Evolutionary conservation across 768 basidiomycete species (phyloP), one percentile per base, ranked within the genome.

Genomic region (Boletus huronensis): DNA sequence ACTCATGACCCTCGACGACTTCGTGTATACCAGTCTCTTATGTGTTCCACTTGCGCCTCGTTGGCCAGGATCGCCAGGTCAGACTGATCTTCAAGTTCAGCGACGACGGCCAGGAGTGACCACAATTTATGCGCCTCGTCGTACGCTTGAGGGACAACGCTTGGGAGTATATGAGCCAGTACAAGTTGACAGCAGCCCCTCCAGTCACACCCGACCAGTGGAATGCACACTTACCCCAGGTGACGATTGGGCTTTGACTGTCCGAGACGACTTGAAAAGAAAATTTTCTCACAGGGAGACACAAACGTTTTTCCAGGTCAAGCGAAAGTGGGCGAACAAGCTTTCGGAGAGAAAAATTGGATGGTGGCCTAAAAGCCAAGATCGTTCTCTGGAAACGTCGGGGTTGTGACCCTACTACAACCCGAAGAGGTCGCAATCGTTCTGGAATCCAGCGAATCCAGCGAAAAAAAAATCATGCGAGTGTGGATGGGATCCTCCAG

Each of bases 111-210:
- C 21, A 50, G 34, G 55, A 43, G 29, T 60, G 55, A 53, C 54
- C 41, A 2, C 8, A 32, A 32, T 10, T 13, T 6, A 32, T 32
- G 31, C 8, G 8, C 13, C 6, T 32, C 10, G 10, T 32, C 31
- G 31, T 64, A 5, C 53, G 58, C 42, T 29, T 50, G 55, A 43
- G 45, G 43, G 9, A 23, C 17, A 45, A 50, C 3, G 25, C 10
- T 21, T 57, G 55, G 53, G 52, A 56, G 6, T 56, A 64, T 26
- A 54, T 52, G 55, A 54, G 54, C 0, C 60, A 64, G 36, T 63
- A 60, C 57, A 45, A 54, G 25, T 32, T 56, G 46, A 58, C 48
- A 21, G 48, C 49, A 14, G 40, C 52, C 10, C 54, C 56, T 6
- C 52, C 52, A 5, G 47, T 58, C 32, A 42, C 45, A 5, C 21